A percentile compares a stretch with the other conserved stretches of the same genome.
Evolutionary conservation across 1,139 yeast species (phyloP).

Genomic region (Geotrichum reessii): DNA sequence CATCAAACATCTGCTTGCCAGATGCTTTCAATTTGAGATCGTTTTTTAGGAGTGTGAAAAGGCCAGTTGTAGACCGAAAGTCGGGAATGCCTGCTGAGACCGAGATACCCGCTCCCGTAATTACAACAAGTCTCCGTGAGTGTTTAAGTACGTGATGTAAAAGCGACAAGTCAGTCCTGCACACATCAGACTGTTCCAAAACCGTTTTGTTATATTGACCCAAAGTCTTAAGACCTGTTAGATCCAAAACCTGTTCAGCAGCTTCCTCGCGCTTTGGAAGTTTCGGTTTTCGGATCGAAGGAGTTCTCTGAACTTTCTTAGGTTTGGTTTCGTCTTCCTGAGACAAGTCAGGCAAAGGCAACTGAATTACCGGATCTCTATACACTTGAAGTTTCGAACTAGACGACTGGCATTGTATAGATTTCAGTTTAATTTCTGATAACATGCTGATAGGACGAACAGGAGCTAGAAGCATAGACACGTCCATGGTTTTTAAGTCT

Average conservation of each 20-base stretch:
- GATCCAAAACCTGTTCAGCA: slow-evolving; percentile 11
- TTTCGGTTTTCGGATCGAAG: slow-evolving; percentile 24
- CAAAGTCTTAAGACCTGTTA: slow-evolving; percentile 7
- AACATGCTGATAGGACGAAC: not conserved
- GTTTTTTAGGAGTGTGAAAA: slow-evolving; percentile 58
- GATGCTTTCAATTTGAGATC: slow-evolving; percentile 39
- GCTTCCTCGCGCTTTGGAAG: slow-evolving; percentile 24
- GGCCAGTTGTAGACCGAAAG: slow-evolving; percentile 72
- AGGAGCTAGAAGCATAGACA: not conserved
- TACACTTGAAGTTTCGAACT: not conserved
- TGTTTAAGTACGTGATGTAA: slow-evolving; percentile 36
- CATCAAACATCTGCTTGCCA: slow-evolving; percentile 78
- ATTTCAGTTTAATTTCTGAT: not conserved
- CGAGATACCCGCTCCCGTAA: slow-evolving; percentile 87
- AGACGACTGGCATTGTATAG: not conserved
- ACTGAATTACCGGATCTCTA: not conserved
- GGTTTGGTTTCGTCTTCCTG: not conserved
- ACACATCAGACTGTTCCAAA: slow-evolving; percentile 2
- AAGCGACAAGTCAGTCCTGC: slow-evolving; percentile 27
- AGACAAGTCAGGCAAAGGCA: not conserved
- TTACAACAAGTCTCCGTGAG: slow-evolving; percentile 36
- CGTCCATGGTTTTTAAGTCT: not conserved
- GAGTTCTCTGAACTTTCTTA: slow-evolving; percentile 9
- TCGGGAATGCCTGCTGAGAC: slow-evolving; percentile 91
- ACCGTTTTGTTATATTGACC: not conserved